Percentiles rank a stretch among this genome's conserved stretches.
These are phyloP conservation scores for Pseudocercospora musae DNA, from an alignment of 2,329 filamentous ascomycete species.

Conservation along the genomic window DNA sequence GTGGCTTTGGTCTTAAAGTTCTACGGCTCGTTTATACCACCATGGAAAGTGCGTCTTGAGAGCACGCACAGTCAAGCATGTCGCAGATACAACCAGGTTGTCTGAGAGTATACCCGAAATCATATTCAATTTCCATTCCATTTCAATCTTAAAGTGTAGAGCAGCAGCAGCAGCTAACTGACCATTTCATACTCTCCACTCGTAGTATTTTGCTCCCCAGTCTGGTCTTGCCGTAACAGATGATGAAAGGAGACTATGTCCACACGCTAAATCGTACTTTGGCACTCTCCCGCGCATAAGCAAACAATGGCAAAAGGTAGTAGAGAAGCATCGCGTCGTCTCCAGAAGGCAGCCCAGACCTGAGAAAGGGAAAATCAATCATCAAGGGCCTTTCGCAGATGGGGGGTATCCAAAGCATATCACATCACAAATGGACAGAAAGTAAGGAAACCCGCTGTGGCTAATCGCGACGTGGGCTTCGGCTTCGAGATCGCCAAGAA, in stretches of 20 bases:
- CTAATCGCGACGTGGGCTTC: background rate
- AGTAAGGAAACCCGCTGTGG: background rate
- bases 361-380: background rate
- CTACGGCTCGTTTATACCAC: background rate
- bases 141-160: background rate
- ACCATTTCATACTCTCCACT: background rate
- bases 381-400: background rate
- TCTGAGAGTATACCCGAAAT: background rate
- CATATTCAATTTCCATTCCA: background rate
- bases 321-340: conserved; percentile 1
- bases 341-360: conserved; percentile 1
- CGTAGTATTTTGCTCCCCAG: background rate
- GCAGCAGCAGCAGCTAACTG: background rate
- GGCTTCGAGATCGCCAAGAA: background rate
- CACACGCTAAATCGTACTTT: conserved; percentile 9
- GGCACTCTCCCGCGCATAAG: background rate
- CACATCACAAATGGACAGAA: conserved; percentile 1
- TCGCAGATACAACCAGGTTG: background rate
- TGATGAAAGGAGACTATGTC: conserved; percentile 2
- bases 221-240: background rate
- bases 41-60: background rate
- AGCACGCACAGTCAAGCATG: background rate
- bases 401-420: conserved; percentile 7
- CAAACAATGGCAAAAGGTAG: background rate
- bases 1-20: no score